Conservation (phyloP, 768 basidiomycete species). For the Boletellus emodensis region DNA sequence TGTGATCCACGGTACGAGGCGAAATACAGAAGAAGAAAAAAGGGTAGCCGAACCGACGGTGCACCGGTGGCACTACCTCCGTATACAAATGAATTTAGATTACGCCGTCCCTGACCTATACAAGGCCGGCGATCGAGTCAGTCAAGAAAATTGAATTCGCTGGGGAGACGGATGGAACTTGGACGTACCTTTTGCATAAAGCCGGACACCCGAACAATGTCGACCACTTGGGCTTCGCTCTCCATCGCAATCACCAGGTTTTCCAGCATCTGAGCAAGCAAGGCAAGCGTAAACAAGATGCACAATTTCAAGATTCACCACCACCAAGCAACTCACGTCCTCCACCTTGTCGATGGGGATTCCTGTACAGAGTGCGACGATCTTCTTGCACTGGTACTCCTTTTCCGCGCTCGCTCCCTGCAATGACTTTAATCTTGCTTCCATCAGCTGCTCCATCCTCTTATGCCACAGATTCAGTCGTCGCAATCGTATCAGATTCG, state of each 20-base stretch:
- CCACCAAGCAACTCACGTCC: constrained; percentile 55
- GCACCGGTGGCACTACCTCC: background rate
- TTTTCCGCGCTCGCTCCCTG: constrained; percentile 83
- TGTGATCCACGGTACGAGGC: constrained; percentile 32
- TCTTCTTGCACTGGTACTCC: constrained; percentile 87
- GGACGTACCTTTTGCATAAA: constrained; percentile 82
- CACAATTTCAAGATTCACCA: constrained; percentile 10
- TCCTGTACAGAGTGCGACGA: constrained; percentile 85
- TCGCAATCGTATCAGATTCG: constrained; percentile 65
- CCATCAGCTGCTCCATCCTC: constrained; percentile 71
- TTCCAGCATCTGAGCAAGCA: constrained; percentile 64
- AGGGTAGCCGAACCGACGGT: background rate
- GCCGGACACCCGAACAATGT: constrained; percentile 80
- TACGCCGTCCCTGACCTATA: constrained; percentile 39
- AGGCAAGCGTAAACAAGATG: constrained; percentile 25
- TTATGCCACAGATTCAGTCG: constrained; percentile 82
- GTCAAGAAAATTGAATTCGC: constrained; percentile 13
- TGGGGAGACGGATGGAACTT: constrained; percentile 12
- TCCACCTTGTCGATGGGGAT: constrained; percentile 87
- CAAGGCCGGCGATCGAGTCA: constrained; percentile 18
- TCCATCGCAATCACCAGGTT: constrained; percentile 83
- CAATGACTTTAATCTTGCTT: constrained; percentile 61
- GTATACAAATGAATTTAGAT: constrained; percentile 32
- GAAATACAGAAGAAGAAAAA: constrained; percentile 15
- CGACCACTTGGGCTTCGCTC: constrained; percentile 77